Conservation (phyloP, 148 eudicot genomes). For the Euryodendron excelsum region DNA sequence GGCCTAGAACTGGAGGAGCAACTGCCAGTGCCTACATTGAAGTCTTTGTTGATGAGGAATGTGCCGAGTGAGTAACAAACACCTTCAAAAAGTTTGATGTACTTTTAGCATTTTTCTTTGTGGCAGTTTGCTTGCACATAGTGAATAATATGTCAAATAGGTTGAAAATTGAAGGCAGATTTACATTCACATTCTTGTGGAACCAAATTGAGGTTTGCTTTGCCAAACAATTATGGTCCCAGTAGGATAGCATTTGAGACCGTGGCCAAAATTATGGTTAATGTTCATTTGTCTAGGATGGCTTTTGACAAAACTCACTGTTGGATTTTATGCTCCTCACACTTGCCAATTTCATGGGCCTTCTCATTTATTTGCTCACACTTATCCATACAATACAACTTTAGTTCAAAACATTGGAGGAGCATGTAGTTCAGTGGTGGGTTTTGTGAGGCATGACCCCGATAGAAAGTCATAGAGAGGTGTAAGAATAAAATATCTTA, state of each 20-base stretch:
- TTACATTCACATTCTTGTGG: background rate
- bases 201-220: constrained; percentile 10
- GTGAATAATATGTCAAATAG: background rate
- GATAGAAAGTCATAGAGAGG: too few relatives aligned
- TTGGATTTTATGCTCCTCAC: background rate
- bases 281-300: too few relatives aligned
- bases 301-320: too few relatives aligned
- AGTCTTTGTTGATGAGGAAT: constrained; percentile 82
- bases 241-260: too few relatives aligned
- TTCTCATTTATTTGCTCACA: too few relatives aligned
- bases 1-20: constrained; percentile 42
- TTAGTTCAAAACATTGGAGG: too few relatives aligned
- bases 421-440: too few relatives aligned
- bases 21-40: constrained; percentile 52
- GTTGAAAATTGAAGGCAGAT: background rate
- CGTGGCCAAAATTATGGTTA: too few relatives aligned
- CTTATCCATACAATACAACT: too few relatives aligned
- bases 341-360: background rate
- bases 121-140: background rate
- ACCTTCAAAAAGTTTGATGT: background rate
- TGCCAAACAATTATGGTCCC: background rate
- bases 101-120: background rate
- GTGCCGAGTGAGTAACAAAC: constrained; percentile 52
- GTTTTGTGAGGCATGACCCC: too few relatives aligned
- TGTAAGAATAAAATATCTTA: too few relatives aligned